Base-by-base conservation (phyloP, 495 filamentous ascomycete genomes). In the Podospora anserina region DNA sequence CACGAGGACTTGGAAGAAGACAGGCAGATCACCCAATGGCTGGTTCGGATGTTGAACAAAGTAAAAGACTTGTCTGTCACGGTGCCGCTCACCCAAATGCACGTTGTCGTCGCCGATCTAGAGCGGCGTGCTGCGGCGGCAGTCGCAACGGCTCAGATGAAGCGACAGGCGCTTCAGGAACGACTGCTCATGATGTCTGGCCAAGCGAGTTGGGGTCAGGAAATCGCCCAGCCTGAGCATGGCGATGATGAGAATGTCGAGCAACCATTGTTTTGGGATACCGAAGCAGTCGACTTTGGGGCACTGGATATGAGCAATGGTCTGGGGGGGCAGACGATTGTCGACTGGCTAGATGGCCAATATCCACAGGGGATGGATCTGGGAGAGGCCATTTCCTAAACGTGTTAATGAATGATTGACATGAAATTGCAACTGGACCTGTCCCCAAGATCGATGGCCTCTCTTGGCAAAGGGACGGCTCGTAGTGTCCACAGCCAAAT, bases 1-100 rank as follows among this genome's bases (percentile, higher is more conserved):
- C 69, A 73, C 53, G 70, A 72, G 49, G 27, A 66, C 2, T 66
- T 70, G 2, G 68, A 70, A 0, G 16, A 64, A 20, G 77, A 78
- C 60, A 67, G 65, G 34, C 59, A 68, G 39, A 68, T 78, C 1
- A 68, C 71, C 6, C 20, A 30, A 64, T 56, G 54, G 2, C 68
- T 70, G 1, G 67, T 74, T 55, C 56, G 19, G 3, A 65, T 70
- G 3, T 61, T 78, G 28, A 58, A 73, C 57, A 76, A 70, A 68
- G 58, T 77, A 16, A 68, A 70, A 3, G 70, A 71, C 49, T 19
- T 69, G 15, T 69, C 70, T 2, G 66, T 61, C 26, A 67, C 70
- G 2, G 64, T 72, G 19, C 61, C 72, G 1, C 69, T 76, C 53
- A 54, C 69, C 54, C 63, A 65, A n/a, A 68, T 77, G 54, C 68